Evolutionary conservation across 306 rosid species (phyloP), one percentile per base, ranked within the genome.

Genomic region (Prunus dulcis): DNA sequence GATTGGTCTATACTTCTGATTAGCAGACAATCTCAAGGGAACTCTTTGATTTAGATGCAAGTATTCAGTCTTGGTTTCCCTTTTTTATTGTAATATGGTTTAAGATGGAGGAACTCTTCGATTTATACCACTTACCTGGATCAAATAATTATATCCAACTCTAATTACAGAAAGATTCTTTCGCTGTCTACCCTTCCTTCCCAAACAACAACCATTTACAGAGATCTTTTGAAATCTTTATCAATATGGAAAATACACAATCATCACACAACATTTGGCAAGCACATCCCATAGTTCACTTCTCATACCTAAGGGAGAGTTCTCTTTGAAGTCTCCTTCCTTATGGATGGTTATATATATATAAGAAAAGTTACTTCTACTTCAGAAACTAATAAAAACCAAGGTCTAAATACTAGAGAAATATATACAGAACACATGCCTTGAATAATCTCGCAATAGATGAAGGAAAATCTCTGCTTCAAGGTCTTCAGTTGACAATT

Each of bases 401-500:
- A 46, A 38, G 64, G 57, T 43, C 8, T 22, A 69, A 53, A 46
- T 47, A 56, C 41, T 30, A 73, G 13, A 55, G 22, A 61, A 61
- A 51, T 64, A 4, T 45, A 30, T 46, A 3, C 7, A 68, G 19
- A 30, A 34, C 43, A 84, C 74, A 67, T 80, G 88, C 98, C 91
- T 78, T 68, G 90, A 73, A 75, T 68, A 76, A 52, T 77, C 87
- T 82, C 86, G 91, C 83, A 95, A 82, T n/a, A 92, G 78, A 83
- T 90, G 88, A 83, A 95, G 99, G 82, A 95, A 92, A 65, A 95
- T 89, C 88, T 95, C 97, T 14, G 89, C 88, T 88, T 95, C 99
- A 76, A 95, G 90, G 86, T 95, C 97, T 79, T 83, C 88, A 20
- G 96, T 88, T 52, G 93, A 83, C 82, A 92, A 81, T 81, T 80